Evolutionary conservation across 805 yeast species (phyloP).

Genomic region (Candida silvatica): DNA sequence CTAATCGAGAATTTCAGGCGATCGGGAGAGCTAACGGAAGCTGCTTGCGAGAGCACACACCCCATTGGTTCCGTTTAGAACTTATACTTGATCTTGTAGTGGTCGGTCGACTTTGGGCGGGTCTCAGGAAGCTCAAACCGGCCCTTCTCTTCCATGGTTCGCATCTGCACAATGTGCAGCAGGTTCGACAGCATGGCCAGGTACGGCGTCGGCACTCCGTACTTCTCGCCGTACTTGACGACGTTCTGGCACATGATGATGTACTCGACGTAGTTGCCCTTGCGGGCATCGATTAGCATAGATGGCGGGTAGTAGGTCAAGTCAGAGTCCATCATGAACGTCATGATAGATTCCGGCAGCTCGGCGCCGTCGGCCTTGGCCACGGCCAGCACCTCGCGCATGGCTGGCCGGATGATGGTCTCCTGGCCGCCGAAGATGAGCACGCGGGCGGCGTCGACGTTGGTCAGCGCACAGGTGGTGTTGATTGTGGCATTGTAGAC

Average conservation of each 20-base stretch:
- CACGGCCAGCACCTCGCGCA: constrained; percentile 34
- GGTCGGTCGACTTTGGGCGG: constrained; percentile 21
- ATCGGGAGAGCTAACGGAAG: no score
- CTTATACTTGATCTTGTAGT: constrained; percentile 10
- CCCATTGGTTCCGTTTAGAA: no score
- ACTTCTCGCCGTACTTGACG: constrained; percentile 21
- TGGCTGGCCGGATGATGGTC: constrained; percentile 29
- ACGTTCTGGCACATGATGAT: constrained; percentile 36
- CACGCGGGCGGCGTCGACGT: constrained; percentile 31
- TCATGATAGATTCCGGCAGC: constrained; percentile 25
- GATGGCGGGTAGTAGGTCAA: constrained; percentile 35
- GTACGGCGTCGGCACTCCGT: constrained; percentile 24
- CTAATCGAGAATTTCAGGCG: no score
- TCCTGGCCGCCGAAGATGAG: constrained; percentile 22
- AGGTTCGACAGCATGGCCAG: constrained; percentile 19
- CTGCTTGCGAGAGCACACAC: no score
- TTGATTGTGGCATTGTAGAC: constrained; percentile 40
- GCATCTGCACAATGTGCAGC: constrained; percentile 23
- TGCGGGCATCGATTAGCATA: constrained; percentile 37
- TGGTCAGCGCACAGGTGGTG: constrained; percentile 34
- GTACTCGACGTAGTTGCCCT: constrained; percentile 33
- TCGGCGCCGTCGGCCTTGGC: constrained; percentile 40
- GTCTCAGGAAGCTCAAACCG: constrained; percentile 21
- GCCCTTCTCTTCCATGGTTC: constrained; percentile 23
- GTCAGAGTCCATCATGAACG: constrained; percentile 31